Conservation (phyloP, 2,329 filamentous ascomycete species). For the Talaromyces atroroseus region DNA sequence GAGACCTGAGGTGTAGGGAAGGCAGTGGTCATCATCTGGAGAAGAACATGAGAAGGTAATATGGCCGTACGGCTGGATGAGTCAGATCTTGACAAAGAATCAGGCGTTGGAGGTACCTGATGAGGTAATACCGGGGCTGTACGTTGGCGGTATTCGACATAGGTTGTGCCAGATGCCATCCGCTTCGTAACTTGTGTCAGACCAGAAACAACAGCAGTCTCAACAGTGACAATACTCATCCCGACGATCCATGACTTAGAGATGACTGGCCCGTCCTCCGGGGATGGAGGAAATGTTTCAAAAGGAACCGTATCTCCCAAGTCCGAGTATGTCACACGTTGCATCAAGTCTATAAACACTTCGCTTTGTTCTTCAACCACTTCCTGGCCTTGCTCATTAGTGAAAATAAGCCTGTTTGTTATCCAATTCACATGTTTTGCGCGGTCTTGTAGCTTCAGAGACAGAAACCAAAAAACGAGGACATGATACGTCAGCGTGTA, state of each 20-base stretch:
- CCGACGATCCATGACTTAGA: slow-evolving; percentile 49
- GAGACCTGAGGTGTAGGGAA: slow-evolving; percentile 44
- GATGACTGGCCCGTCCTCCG: slow-evolving; percentile 36
- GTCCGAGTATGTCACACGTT: slow-evolving; percentile 78
- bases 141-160: slow-evolving; percentile 43
- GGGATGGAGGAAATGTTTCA: slow-evolving; percentile 36
- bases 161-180: slow-evolving; percentile 47
- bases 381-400: slow-evolving; percentile 67
- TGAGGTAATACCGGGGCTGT: slow-evolving; percentile 43
- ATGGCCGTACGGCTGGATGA: slow-evolving; percentile 35
- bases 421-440: slow-evolving; percentile 86
- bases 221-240: slow-evolving; percentile 47
- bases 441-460: slow-evolving; percentile 76
- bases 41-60: slow-evolving; percentile 42
- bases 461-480: slow-evolving; percentile 94
- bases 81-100: slow-evolving; percentile 35
- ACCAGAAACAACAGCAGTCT: slow-evolving; percentile 44
- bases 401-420: slow-evolving; percentile 72
- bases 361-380: slow-evolving; percentile 86
- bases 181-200: slow-evolving; percentile 47
- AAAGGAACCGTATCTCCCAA: slow-evolving; percentile 60
- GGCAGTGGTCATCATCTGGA: slow-evolving; percentile 40
- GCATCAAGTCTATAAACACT: slow-evolving; percentile 93
- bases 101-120: slow-evolving; percentile 37
- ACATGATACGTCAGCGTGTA: slow-evolving; percentile 92